Evolutionary conservation across 2,329 filamentous ascomycete species (phyloP).

Genomic region (Ceratocystis alfenasii): DNA sequence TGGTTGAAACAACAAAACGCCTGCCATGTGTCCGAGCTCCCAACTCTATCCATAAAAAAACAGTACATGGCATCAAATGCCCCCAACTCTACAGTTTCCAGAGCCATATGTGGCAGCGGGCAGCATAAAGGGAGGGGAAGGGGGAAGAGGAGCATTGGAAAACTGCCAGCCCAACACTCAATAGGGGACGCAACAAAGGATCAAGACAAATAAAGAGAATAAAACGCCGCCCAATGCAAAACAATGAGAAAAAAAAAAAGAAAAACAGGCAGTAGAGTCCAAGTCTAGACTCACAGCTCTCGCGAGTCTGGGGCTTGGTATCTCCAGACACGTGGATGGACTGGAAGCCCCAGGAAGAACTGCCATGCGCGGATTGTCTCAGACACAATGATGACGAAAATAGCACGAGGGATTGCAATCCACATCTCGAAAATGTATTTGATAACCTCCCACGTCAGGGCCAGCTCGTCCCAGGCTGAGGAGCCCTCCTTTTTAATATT

Average conservation of each 20-base stretch:
- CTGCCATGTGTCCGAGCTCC: background rate
- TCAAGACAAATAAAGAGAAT: conserved; percentile 8
- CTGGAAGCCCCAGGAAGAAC: conserved; percentile 42
- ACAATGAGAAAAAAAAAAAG: background rate
- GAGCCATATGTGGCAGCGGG: background rate
- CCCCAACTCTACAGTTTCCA: background rate
- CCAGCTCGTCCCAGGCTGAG: conserved; percentile 26
- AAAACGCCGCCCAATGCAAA: conserved; percentile 14
- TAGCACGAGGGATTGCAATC: conserved; percentile 46
- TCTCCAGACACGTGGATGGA: conserved; percentile 38
- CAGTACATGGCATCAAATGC: background rate
- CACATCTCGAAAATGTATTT: conserved; percentile 41
- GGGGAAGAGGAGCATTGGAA: background rate
- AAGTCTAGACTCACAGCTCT: conserved; percentile 34
- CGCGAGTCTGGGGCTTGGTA: conserved; percentile 36
- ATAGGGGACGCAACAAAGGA: background rate
- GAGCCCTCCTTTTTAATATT: conserved; percentile 33
- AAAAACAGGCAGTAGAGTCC: background rate
- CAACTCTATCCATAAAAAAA: background rate
- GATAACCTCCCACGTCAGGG: conserved; percentile 24
- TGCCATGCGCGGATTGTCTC: conserved; percentile 39
- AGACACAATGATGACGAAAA: conserved; percentile 30
- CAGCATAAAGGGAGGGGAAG: too few species aligned
- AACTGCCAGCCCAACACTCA: background rate
- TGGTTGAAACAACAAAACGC: conserved; percentile 5